phyloP scores from a whole-genome alignment of 2,329 filamentous ascomycete genomes.

The Phyllosticta ampelicida region DNA sequence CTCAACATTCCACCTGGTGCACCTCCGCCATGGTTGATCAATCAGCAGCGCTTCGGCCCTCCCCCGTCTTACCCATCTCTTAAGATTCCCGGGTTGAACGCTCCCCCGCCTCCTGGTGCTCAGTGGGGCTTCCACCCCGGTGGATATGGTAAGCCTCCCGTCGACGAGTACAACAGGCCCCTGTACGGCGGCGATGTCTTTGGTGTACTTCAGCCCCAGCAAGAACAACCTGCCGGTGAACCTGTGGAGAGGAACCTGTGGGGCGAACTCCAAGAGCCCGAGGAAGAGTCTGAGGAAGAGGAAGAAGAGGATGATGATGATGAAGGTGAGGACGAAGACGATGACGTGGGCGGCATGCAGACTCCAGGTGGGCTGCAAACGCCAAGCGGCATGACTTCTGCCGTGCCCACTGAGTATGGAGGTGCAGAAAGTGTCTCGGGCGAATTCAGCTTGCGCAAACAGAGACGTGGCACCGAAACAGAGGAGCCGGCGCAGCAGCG shows the following conservation, averaged over 20 bases:
- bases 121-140: slow-evolving; percentile 93
- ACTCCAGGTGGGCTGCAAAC: slow-evolving; percentile 63
- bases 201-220: slow-evolving; percentile 57
- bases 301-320: slow-evolving; percentile 62
- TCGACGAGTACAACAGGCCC: slow-evolving; percentile 85
- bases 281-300: slow-evolving; percentile 43
- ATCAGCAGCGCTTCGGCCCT: slow-evolving; percentile 86
- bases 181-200: slow-evolving; percentile 93
- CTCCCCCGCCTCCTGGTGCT: slow-evolving; percentile 77
- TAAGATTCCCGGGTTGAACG: slow-evolving; percentile 88
- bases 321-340: slow-evolving; percentile 55
- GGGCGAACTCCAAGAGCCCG: slow-evolving; percentile 73
- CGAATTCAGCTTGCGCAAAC: slow-evolving; percentile 86
- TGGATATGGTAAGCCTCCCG: slow-evolving; percentile 89
- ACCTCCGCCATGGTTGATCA: slow-evolving; percentile 93
- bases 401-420: slow-evolving; percentile 68
- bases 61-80: slow-evolving; percentile 93
- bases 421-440: slow-evolving; percentile 67
- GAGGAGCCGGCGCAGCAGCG: slow-evolving; percentile 67
- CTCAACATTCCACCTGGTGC: slow-evolving; percentile 87
- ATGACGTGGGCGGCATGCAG: slow-evolving; percentile 43
- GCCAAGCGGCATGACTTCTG: slow-evolving; percentile 68
- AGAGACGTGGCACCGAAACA: slow-evolving; percentile 73
- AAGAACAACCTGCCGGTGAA: slow-evolving; percentile 53
- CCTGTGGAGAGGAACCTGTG: slow-evolving; percentile 79